Evolutionary conservation across 441 rosid genomes (phyloP).

Genomic region (Metrosideros polymorpha): DNA sequence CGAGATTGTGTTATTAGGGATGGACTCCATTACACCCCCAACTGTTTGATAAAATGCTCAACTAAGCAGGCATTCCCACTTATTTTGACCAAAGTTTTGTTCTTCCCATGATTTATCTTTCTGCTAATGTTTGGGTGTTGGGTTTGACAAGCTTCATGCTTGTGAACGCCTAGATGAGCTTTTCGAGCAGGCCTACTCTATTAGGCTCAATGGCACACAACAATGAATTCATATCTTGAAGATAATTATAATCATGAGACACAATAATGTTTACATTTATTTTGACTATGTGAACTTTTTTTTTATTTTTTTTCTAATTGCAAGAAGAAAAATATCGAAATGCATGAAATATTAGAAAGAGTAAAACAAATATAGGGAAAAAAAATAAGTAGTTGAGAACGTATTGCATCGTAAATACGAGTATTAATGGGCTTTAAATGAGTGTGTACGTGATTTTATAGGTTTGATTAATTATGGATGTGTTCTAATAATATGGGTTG

Average conservation of each 20-base stretch:
- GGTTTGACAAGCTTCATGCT: neutral
- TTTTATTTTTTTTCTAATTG: neutral
- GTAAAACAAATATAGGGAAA: no score
- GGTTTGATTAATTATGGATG: no score
- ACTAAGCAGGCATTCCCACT: neutral
- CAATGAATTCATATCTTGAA: rapidly evolving
- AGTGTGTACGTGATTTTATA: no score
- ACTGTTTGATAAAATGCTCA: neutral
- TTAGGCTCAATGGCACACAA: rapidly evolving
- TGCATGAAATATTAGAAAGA: rapidly evolving
- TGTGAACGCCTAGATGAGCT: neutral
- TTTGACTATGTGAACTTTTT: neutral
- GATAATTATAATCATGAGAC: neutral
- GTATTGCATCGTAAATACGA: no score
- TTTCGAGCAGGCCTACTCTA: rapidly evolving
- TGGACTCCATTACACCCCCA: no score
- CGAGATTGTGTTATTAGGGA: no score
- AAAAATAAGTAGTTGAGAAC: no score
- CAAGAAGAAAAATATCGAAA: neutral
- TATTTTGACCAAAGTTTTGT: neutral
- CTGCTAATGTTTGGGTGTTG: neutral
- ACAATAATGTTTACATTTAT: neutral
- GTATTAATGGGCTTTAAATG: no score
- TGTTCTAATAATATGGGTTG: no score
- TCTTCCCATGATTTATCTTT: neutral